These are phyloP conservation scores for Haberlea rhodopensis DNA, from an alignment of 257 asterid species.

Conservation along the genomic window DNA sequence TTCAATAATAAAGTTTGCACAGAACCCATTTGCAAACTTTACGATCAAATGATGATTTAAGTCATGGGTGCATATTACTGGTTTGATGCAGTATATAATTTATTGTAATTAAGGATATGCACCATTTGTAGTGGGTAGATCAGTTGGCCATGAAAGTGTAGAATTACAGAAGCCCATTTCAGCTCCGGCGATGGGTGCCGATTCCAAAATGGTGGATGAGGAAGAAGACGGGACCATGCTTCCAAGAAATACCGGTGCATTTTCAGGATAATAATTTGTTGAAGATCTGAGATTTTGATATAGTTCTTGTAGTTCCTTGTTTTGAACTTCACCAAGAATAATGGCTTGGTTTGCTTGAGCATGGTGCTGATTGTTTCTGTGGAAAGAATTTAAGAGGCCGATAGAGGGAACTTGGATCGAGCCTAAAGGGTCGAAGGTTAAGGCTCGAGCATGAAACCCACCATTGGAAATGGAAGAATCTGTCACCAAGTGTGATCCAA, in stretches of 20 bases:
- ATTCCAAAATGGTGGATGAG: constrained; percentile 50
- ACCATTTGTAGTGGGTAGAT: constrained; percentile 54
- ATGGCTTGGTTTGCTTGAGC: constrained; percentile 28
- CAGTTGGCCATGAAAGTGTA: constrained; percentile 48
- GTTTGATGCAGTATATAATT: not conserved
- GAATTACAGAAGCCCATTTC: constrained; percentile 60
- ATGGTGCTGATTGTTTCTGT: constrained; percentile 43
- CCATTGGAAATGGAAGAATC: constrained; percentile 11
- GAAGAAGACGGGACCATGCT: constrained; percentile 35
- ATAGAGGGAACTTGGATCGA: constrained; percentile 30
- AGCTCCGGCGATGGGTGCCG: constrained; percentile 54
- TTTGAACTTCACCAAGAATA: constrained; percentile 40
- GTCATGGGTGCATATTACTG: not conserved
- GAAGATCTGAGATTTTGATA: constrained; percentile 58
- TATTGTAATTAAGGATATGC: constrained; percentile 40
- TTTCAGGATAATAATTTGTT: constrained; percentile 34
- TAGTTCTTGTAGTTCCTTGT: constrained; percentile 53
- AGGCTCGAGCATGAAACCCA: constrained; percentile 23
- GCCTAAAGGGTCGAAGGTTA: constrained; percentile 34
- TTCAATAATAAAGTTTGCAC: not conserved
- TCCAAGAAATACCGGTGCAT: constrained; percentile 38
- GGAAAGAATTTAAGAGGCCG: constrained; percentile 29
- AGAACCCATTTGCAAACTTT: not conserved
- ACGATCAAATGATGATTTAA: not conserved
- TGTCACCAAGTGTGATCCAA: constrained; percentile 28